Conservation (phyloP, 208 protist species). For the Acanthamoeba sp. region DNA sequence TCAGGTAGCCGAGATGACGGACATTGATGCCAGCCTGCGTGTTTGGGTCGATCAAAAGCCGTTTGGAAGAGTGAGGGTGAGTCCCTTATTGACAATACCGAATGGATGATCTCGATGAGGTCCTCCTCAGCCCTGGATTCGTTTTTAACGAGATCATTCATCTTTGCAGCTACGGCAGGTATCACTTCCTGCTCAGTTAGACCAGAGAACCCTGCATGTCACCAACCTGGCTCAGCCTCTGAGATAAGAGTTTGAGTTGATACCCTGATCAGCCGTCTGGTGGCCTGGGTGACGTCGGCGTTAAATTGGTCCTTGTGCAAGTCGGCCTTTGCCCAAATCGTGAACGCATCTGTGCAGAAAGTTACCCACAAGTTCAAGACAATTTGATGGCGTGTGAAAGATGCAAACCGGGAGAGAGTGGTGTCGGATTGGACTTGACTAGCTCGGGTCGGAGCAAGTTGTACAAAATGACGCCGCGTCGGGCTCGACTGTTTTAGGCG, state of each 20-base stretch:
- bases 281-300: conserved; percentile 11
- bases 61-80: not conserved
- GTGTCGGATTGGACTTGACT: not conserved
- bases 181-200: conserved; percentile 11
- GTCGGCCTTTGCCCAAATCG: conserved; percentile 52
- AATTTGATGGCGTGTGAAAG: no score
- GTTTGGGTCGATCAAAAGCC: no score
- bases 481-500: not conserved
- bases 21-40: conserved; percentile 79
- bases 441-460: conserved; percentile 52
- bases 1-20: conserved; percentile 76
- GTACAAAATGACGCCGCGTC: conserved; percentile 36
- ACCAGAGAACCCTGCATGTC: not conserved
- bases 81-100: not conserved
- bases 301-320: conserved; percentile 57
- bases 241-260: not conserved
- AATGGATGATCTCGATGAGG: conserved; percentile 48
- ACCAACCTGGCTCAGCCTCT: not conserved
- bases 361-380: no score
- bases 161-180: conserved; percentile 10
- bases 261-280: conserved; percentile 16
- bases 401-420: conserved; percentile 20
- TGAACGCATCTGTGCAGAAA: conserved; percentile 46
- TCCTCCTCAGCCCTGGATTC: not conserved
- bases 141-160: conserved; percentile 11